phyloP scores from a whole-genome alignment of 371 early-diverging fungal genomes.

The Blyttiomyces sp. region DNA sequence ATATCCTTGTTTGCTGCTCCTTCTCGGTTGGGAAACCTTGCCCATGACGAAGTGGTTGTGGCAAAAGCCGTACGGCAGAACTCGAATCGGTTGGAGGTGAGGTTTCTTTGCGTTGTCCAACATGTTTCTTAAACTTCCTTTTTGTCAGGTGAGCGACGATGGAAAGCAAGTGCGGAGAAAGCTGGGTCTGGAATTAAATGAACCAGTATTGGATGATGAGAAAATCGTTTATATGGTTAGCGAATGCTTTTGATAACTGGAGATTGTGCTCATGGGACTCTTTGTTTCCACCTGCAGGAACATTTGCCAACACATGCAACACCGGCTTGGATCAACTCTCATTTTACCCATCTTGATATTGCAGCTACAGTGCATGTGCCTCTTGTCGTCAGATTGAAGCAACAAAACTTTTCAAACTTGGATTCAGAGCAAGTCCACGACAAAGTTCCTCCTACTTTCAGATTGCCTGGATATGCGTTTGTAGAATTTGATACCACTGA shows the following conservation, averaged over 20 bases:
- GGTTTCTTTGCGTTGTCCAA: neutral
- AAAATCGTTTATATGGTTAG: neutral
- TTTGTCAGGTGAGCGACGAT: conserved; percentile 21
- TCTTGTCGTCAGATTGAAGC: neutral
- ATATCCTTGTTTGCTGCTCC: conserved; percentile 14
- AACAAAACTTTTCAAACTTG: neutral
- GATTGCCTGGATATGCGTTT: conserved; percentile 13
- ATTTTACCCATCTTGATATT: neutral
- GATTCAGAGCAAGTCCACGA: neutral
- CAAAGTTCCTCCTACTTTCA: neutral
- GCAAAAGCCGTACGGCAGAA: conserved; percentile 30
- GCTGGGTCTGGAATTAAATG: no score
- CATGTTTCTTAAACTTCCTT: neutral
- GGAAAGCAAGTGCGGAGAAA: no score
- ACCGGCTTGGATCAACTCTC: neutral
- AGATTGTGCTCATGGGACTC: neutral
- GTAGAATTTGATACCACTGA: neutral
- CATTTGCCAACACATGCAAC: conserved; percentile 1
- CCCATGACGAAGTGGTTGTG: conserved; percentile 36
- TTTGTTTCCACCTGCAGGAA: neutral
- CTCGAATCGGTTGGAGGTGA: conserved; percentile 16
- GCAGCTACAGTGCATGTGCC: neutral
- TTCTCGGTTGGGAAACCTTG: conserved; percentile 8
- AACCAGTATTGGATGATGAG: neutral
- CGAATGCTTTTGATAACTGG: conserved; percentile 1